phyloP scores from a whole-genome alignment of 1,284 basidiomycete species.

The Waitea zeae region DNA sequence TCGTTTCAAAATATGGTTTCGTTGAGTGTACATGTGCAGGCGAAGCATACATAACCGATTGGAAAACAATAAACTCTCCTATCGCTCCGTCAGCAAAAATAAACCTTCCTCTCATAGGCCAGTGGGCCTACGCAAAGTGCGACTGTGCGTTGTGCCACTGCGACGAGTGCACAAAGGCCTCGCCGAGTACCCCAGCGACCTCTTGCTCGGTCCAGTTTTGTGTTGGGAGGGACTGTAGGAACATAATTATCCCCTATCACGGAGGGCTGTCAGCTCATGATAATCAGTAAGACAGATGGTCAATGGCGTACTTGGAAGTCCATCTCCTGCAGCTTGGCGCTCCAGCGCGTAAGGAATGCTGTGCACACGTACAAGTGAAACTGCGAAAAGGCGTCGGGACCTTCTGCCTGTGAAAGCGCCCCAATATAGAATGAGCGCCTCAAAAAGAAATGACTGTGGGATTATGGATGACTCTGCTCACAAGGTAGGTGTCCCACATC shows the following conservation, averaged over 20 bases:
- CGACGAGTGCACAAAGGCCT: conserved; percentile 89
- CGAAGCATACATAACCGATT: no score
- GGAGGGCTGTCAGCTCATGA: conserved; percentile 4
- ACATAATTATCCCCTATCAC: conserved; percentile 91
- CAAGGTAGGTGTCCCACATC: conserved; percentile 98
- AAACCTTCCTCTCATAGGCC: no score
- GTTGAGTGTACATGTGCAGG: no score
- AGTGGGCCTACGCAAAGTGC: no score
- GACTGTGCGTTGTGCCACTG: conserved; percentile 92
- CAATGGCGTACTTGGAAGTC: conserved; percentile 85
- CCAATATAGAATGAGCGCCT: not conserved
- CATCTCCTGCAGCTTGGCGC: conserved; percentile 79
- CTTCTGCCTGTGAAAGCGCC: conserved; percentile 57
- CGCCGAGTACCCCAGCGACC: conserved; percentile 85
- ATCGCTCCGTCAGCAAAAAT: no score
- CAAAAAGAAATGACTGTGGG: not conserved
- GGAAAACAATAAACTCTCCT: no score
- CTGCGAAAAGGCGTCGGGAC: conserved; percentile 88
- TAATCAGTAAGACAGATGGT: not conserved
- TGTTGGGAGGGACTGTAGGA: conserved; percentile 90
- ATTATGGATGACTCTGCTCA: conserved; percentile 21
- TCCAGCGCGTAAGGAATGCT: conserved; percentile 87
- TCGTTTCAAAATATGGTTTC: no score
- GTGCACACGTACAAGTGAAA: conserved; percentile 95
- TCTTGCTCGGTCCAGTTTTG: conserved; percentile 93